phyloP scores from a whole-genome alignment of 2,329 filamentous ascomycete genomes.

The Sphaerulina vaccinii region DNA sequence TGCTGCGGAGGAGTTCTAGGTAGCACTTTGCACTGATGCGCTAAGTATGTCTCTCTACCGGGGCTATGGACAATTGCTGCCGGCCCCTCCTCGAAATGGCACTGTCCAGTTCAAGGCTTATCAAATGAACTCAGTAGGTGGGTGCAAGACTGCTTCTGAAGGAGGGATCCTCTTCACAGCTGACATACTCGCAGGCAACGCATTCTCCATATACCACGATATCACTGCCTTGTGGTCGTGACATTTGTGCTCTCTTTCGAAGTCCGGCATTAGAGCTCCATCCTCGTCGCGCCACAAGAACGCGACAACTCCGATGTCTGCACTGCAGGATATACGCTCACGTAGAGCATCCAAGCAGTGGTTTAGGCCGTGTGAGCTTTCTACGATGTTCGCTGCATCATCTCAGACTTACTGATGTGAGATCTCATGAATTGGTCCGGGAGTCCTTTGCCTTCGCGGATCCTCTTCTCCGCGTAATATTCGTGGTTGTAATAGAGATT shows the following conservation, averaged over 20 bases:
- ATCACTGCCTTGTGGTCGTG: neutral
- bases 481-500: constrained; percentile 9
- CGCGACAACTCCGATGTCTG: constrained; percentile 1
- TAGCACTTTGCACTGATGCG: too few relatives aligned
- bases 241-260: constrained; percentile 10
- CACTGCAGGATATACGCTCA: constrained; percentile 1
- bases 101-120: too few relatives aligned
- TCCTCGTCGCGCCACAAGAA: constrained; percentile 8
- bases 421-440: neutral
- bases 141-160: too few relatives aligned
- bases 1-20: too few relatives aligned
- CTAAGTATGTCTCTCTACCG: too few relatives aligned
- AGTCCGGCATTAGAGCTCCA: constrained; percentile 3
- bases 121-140: too few relatives aligned
- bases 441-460: neutral
- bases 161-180: too few relatives aligned
- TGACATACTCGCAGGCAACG: too few relatives aligned
- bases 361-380: neutral
- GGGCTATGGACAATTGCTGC: too few relatives aligned
- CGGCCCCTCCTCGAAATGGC: too few relatives aligned
- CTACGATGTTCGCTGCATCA: neutral
- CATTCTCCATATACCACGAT: neutral
- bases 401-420: neutral
- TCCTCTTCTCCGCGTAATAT: constrained; percentile 7
- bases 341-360: constrained; percentile 10